These are phyloP conservation scores for Chlamydomonas schloesseri DNA, from an alignment of 139 green algal species.

Conservation along the genomic window DNA sequence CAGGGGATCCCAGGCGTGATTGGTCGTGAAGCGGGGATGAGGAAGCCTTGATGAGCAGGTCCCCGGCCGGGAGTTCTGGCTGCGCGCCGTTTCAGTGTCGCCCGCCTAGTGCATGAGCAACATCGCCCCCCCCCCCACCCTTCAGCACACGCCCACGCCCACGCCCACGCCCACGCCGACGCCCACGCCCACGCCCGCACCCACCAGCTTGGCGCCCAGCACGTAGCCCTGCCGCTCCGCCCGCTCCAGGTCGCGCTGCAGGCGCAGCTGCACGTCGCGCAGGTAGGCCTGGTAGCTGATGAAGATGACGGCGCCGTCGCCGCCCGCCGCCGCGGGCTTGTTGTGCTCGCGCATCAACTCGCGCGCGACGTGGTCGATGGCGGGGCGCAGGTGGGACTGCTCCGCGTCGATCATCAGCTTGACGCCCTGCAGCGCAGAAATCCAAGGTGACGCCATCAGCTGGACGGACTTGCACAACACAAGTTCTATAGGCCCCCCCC, in stretches of 20 bases:
- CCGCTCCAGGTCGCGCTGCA: conserved; percentile 80
- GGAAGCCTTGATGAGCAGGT: too few relatives aligned
- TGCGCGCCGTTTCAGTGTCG: too few relatives aligned
- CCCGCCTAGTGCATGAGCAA: too few relatives aligned
- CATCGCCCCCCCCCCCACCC: too few relatives aligned
- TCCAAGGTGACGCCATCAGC: too few relatives aligned
- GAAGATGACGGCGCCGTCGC: conserved; percentile 54
- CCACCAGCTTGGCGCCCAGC: conserved; percentile 86
- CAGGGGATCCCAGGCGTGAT: too few relatives aligned
- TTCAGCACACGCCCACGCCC: too few relatives aligned
- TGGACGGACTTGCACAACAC: too few relatives aligned
- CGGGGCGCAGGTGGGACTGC: conserved; percentile 39
- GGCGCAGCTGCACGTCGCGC: conserved; percentile 66
- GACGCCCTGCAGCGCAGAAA: conserved; percentile 1
- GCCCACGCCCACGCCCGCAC: conserved; percentile 23
- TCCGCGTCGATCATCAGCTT: conserved; percentile 52
- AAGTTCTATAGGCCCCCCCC: too few relatives aligned
- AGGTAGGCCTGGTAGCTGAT: conserved; percentile 93
- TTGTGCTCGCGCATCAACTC: conserved; percentile 86
- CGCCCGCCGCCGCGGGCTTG: not conserved
- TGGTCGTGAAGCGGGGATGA: too few relatives aligned
- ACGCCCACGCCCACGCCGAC: too few relatives aligned
- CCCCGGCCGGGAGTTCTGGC: too few relatives aligned
- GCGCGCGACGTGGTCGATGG: conserved; percentile 85
- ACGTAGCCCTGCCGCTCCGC: conserved; percentile 67